Base-by-base conservation (phyloP, 495 filamentous ascomycete genomes). In the Penicillium parvum region DNA sequence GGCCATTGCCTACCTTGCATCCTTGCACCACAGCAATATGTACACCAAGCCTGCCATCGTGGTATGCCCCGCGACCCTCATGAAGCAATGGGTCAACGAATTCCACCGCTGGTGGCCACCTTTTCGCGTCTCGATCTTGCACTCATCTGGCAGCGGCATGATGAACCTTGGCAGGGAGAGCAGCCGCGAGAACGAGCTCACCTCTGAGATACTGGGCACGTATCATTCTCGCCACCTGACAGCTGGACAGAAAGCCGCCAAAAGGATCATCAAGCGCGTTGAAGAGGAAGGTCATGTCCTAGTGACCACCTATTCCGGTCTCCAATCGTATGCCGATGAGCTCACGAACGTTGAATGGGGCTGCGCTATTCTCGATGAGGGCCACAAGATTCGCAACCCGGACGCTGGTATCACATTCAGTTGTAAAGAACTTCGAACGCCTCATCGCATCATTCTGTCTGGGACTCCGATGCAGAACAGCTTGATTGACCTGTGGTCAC, bases 391-490 rank as follows among this genome's bases (percentile, higher is more conserved):
- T 47, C 81, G 90, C 15, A 97, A 97, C 56, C 92, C 92, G 2
- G 90, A 97, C 55, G 86, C 90, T 3, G 82, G 79, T 0, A 90
- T 96, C 42, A 95, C 92, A 0, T 85, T 96, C 34, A 84, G 86
- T 52, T 95, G 86, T 74, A 97, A 97, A 58, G 86, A 94, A 53
- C 72, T 98, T 10, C 75, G 81, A 22, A 97, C 92, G 5, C 74
- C 82, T 3, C 90, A 97, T 58, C 82, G 92, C 18, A 72, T 97
- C 37, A 97, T 98, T 45, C 72, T 97, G 4, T 96, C 92, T 0
- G 92, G 92, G 6, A 98, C 92, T 1, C 92, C 92, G 1, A 95
- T 98, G 74, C 92, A 98, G 64, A 98, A 98, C 58, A 96, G 96
- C 50, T 74, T 98, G 9, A 77, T 85, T n/a, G 92, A 98, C 55